These are phyloP conservation scores for Cetradonia linearis DNA, from an alignment of 495 filamentous ascomycete species.

Conservation along the genomic window DNA sequence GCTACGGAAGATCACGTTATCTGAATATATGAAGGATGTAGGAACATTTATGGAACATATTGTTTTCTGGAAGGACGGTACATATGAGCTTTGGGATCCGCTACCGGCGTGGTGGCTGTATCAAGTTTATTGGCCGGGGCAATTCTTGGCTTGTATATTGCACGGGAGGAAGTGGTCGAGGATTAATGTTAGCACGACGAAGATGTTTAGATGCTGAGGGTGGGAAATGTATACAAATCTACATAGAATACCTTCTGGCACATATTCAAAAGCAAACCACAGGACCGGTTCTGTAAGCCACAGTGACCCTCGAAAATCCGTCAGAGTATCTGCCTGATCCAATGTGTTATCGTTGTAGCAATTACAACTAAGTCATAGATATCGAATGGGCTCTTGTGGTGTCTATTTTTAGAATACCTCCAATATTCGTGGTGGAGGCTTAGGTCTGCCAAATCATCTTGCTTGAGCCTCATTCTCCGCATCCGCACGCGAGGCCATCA, in stretches of 20 bases:
- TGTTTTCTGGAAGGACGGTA: slow-evolving; percentile 49
- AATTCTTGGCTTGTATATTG: slow-evolving; percentile 34
- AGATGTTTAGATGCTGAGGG: slow-evolving; percentile 40
- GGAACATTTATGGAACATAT: slow-evolving; percentile 36
- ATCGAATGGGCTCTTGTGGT: neutral
- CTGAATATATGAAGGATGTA: slow-evolving; percentile 12
- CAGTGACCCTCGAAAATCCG: neutral
- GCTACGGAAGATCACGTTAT: neutral
- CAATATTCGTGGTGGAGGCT: slow-evolving; percentile 2
- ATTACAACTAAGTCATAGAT: neutral
- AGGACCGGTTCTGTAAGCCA: neutral
- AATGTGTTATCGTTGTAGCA: neutral
- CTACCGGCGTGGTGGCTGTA: slow-evolving; percentile 48
- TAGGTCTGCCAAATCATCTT: slow-evolving; percentile 3
- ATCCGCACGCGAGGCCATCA: neutral
- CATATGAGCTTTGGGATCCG: slow-evolving; percentile 51
- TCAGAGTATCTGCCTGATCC: neutral
- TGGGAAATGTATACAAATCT: neutral
- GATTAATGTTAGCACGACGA: slow-evolving; percentile 49
- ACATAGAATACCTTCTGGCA: neutral
- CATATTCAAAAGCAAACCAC: neutral
- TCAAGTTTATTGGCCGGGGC: slow-evolving; percentile 50
- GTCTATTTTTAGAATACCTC: neutral
- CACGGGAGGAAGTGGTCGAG: slow-evolving; percentile 42
- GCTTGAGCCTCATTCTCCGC: neutral